These are phyloP conservation scores for Lactarius hengduanensis DNA, from an alignment of 768 basidiomycete genomes.

Conservation along the genomic window DNA sequence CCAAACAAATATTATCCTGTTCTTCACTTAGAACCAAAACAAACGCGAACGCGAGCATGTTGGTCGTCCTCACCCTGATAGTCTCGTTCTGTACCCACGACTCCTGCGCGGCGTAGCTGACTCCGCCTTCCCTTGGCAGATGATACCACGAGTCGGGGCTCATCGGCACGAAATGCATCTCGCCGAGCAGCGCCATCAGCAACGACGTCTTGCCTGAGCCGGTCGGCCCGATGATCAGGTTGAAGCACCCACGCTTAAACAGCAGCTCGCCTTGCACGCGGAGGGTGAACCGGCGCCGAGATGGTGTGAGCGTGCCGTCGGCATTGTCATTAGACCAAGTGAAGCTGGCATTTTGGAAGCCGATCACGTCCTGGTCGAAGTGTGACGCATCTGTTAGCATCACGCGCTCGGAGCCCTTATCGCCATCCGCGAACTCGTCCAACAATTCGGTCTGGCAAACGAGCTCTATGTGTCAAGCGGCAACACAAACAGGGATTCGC, in stretches of 20 bases:
- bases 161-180: constrained; percentile 62
- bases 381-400: constrained; percentile 27
- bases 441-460: constrained; percentile 35
- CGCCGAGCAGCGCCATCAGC: constrained; percentile 63
- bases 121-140: constrained; percentile 63
- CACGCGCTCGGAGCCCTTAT: constrained; percentile 18
- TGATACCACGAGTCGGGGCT: constrained; percentile 60
- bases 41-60: background rate
- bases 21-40: background rate
- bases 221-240: constrained; percentile 60
- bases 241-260: constrained; percentile 54
- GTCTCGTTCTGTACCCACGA: constrained; percentile 85
- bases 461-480: background rate
- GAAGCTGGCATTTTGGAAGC: constrained; percentile 55
- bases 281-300: constrained; percentile 49
- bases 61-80: constrained; percentile 46
- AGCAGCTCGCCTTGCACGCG: constrained; percentile 51
- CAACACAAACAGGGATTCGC: background rate
- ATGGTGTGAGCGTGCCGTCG: constrained; percentile 42
- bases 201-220: constrained; percentile 61
- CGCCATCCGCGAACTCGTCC: constrained; percentile 32
- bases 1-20: constrained; percentile 55
- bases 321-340: constrained; percentile 46
- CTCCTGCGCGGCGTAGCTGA: constrained; percentile 82
- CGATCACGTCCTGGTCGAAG: constrained; percentile 37